Conservation (phyloP, 225 moss, liverwort and hornwort species). For the Sphagnum contortum region DNA sequence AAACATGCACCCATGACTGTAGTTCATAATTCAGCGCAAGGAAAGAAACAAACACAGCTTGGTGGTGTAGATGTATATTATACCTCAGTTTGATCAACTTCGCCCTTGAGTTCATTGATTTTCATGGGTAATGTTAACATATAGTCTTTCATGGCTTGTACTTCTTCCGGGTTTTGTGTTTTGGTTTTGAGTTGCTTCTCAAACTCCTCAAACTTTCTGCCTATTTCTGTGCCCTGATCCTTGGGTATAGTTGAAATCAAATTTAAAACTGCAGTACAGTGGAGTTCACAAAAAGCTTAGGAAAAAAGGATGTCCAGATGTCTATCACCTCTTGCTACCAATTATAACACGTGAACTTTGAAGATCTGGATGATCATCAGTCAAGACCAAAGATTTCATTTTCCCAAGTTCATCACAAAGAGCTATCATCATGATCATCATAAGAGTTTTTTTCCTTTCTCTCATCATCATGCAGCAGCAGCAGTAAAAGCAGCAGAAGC, state of each 20-base stretch:
- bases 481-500: no score
- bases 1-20: no score
- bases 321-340: neutral
- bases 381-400: no score
- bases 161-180: slow-evolving; percentile 65
- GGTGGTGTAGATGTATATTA: neutral
- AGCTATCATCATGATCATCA: no score
- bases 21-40: no score
- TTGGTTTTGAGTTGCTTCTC: slow-evolving; percentile 67
- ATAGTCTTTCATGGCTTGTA: slow-evolving; percentile 55
- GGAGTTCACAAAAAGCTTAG: neutral
- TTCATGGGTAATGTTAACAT: slow-evolving; percentile 64
- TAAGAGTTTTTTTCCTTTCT: no score
- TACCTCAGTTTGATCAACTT: slow-evolving; percentile 70
- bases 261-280: slow-evolving; percentile 23
- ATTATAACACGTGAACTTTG: no score
- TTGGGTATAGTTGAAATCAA: slow-evolving; percentile 67
- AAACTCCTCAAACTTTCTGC: slow-evolving; percentile 55
- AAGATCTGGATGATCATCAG: no score
- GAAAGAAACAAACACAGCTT: no score
- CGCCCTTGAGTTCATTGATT: slow-evolving; percentile 48
- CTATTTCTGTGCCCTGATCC: slow-evolving; percentile 50
- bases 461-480: no score
- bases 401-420: no score
- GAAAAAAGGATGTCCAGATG: neutral